phyloP scores from a whole-genome alignment of 2,329 filamentous ascomycete species.

The Clonostachys solani region DNA sequence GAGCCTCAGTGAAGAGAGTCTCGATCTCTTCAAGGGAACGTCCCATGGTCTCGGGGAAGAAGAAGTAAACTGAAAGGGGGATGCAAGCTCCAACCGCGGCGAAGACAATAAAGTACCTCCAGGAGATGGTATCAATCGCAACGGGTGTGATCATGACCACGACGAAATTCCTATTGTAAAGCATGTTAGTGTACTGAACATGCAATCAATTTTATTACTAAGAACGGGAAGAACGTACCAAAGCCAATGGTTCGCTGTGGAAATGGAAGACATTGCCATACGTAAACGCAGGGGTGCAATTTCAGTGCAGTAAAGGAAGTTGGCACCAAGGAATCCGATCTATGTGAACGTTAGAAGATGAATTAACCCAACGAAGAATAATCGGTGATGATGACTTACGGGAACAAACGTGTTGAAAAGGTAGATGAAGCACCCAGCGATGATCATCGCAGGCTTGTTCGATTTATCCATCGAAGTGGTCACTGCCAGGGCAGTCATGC shows the following conservation, averaged over 20 bases:
- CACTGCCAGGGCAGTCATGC: constrained; percentile 49
- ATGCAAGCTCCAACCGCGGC: constrained; percentile 38
- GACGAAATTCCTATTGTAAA: constrained; percentile 18
- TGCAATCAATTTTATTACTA: not conserved
- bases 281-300: constrained; percentile 46
- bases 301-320: constrained; percentile 57
- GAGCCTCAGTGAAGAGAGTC: constrained; percentile 32
- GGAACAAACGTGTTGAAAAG: constrained; percentile 50
- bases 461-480: constrained; percentile 40
- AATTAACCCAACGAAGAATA: too few species aligned
- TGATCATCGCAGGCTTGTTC: constrained; percentile 42
- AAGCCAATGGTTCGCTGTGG: constrained; percentile 49
- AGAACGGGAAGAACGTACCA: constrained; percentile 21
- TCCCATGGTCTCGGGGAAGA: constrained; percentile 46
- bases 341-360: too few species aligned
- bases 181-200: constrained; percentile 22
- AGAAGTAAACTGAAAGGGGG: constrained; percentile 35
- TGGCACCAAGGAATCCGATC: constrained; percentile 37
- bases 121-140: constrained; percentile 44
- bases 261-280: constrained; percentile 51
- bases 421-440: constrained; percentile 52
- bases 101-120: constrained; percentile 46
- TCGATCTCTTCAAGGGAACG: constrained; percentile 41
- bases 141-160: constrained; percentile 38
- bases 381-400: too few species aligned